Conservation (phyloP, 495 filamentous ascomycete genomes). For the Parathielavia appendiculata region DNA sequence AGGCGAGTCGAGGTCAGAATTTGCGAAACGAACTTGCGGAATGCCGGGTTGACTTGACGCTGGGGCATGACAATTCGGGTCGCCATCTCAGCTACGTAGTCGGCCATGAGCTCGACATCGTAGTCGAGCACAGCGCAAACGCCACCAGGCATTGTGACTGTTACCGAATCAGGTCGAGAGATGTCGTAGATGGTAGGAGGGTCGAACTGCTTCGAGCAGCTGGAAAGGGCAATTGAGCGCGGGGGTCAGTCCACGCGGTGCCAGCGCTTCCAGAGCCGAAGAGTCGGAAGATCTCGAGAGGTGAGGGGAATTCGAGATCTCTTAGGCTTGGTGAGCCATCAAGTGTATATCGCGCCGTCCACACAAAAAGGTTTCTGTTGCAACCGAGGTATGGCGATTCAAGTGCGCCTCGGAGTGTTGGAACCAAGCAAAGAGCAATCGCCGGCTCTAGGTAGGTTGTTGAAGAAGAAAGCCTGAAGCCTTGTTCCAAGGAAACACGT, state of each 20-base stretch:
- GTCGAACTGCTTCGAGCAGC: constrained; percentile 42
- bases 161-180: constrained; percentile 6
- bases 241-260: constrained; percentile 19
- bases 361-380: not conserved
- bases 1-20: constrained; percentile 92
- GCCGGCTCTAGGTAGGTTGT: not conserved
- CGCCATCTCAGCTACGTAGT: constrained; percentile 94
- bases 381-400: not conserved
- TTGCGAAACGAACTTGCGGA: constrained; percentile 91
- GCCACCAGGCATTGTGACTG: constrained; percentile 61
- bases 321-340: constrained; percentile 43
- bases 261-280: constrained; percentile 38
- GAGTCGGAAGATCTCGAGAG: constrained; percentile 31
- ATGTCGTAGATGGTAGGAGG: constrained; percentile 18
- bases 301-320: constrained; percentile 33
- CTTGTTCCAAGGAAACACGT: not conserved
- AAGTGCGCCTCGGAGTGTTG: not conserved
- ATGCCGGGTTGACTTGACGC: constrained; percentile 63
- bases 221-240: constrained; percentile 28
- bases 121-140: constrained; percentile 97
- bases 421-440: not conserved
- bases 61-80: constrained; percentile 71
- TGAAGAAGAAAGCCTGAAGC: constrained; percentile 6
- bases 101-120: constrained; percentile 96
- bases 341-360: constrained; percentile 19